Percentiles rank a stretch among this genome's conserved stretches.
Evolutionary conservation across 345 rosid genomes (phyloP).

Genomic region (Turritis glabra): DNA sequence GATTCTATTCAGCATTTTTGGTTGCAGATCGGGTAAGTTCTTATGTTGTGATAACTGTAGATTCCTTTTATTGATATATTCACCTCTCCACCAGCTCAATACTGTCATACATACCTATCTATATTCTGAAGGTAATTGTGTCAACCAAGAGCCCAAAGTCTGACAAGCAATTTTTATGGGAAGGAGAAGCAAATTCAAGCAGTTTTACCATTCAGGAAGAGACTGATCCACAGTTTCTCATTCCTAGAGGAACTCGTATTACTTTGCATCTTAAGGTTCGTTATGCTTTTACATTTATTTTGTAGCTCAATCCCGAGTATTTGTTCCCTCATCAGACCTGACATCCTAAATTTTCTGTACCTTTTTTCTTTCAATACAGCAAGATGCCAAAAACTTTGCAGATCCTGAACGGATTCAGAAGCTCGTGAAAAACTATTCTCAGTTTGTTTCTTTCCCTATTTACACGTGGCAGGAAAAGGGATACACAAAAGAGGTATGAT

Average conservation of each 20-base stretch:
- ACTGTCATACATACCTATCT: background rate
- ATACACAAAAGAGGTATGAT: conserved; percentile 81
- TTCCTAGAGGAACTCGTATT: conserved; percentile 89
- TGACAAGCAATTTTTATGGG: conserved; percentile 92
- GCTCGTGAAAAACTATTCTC: conserved; percentile 96
- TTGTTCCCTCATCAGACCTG: background rate
- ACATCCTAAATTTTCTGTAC: conserved; percentile 27
- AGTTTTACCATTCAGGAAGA: conserved; percentile 81
- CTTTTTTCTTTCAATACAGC: conserved; percentile 41
- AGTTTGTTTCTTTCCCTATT: conserved; percentile 98
- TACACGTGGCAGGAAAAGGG: conserved; percentile 99
- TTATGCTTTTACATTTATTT: conserved; percentile 4
- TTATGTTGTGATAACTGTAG: background rate
- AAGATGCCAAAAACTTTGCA: conserved; percentile 85
- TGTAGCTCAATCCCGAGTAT: conserved; percentile 14
- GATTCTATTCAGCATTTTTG: conserved; percentile 92
- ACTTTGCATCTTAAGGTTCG: conserved; percentile 86
- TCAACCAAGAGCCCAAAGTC: conserved; percentile 93
- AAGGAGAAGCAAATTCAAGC: conserved; percentile 92
- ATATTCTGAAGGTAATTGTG: conserved; percentile 60
- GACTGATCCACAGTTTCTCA: conserved; percentile 69
- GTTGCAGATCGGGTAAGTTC: conserved; percentile 77
- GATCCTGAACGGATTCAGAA: conserved; percentile 88
- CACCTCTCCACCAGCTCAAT: conserved; percentile 2
- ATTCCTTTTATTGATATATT: background rate